phyloP scores from a whole-genome alignment of 177 flowering plant species.

The Vitis hybrid region DNA sequence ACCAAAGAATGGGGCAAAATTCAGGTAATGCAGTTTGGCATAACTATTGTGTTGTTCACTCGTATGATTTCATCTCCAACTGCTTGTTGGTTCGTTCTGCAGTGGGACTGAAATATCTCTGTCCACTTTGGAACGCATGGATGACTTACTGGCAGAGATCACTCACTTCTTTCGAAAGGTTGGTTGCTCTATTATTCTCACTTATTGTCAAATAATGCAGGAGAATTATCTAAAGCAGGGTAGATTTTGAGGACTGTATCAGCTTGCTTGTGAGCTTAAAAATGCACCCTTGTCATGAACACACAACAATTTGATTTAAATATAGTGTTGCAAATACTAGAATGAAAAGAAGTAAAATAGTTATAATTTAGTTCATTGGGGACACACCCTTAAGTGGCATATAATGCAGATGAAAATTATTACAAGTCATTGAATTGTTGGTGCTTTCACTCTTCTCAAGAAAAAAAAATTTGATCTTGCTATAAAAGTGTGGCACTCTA shows the following conservation, averaged over 20 bases:
- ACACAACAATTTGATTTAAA: background rate
- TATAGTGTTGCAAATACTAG: too few species aligned
- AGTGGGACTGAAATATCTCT: conserved; percentile 81
- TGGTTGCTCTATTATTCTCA: conserved; percentile 6
- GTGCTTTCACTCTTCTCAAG: too few species aligned
- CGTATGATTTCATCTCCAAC: conserved; percentile 3
- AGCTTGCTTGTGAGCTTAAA: background rate
- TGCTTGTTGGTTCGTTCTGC: conserved; percentile 6
- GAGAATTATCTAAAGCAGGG: background rate
- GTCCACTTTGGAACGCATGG: conserved; percentile 32
- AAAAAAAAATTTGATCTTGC: too few species aligned
- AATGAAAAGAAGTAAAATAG: too few species aligned
- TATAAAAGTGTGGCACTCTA: too few species aligned
- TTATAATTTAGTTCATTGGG: too few species aligned
- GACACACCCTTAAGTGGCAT: too few species aligned
- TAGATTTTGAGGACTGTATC: background rate
- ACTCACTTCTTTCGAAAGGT: conserved; percentile 58
- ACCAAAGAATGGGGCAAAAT: conserved; percentile 50
- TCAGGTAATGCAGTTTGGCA: conserved; percentile 43
- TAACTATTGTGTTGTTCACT: background rate
- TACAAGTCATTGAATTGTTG: background rate
- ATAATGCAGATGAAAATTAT: too few species aligned
- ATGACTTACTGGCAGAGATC: conserved; percentile 37
- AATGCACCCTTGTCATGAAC: background rate
- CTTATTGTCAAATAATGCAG: background rate